Base-by-base conservation (phyloP, 1,284 basidiomycete species). In the Quambalaria eucalypti region DNA sequence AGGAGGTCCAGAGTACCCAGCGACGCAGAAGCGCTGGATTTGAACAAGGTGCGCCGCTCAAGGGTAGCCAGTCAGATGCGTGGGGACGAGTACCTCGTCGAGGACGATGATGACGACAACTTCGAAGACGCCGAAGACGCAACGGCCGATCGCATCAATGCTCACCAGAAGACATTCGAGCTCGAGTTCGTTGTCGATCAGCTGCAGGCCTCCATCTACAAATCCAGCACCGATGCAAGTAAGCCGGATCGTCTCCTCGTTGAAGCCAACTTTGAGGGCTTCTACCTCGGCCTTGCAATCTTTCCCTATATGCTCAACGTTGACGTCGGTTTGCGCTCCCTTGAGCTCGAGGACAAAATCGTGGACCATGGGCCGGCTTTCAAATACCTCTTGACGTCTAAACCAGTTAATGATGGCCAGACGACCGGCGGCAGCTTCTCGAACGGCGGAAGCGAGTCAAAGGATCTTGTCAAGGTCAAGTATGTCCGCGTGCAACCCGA, bases 141-240 rank as follows among this genome's bases (percentile, higher is more conserved):
- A 29, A 66, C 60, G 6, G 60, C 64, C 28, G 71, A 74, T 39
- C 54, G 79, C 78, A 46, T 42, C 47, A 84, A 85, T 60, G 75
- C 87, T 38, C 85, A 83, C 63, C 95, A 97, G 72, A 86, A 87
- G 68, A 82, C 83, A 1, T 90, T 98, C 65, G 88, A 96, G 77
- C 80, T 98, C 61, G 81, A 86, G 50, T 97, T 99, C 77, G 80
- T 85, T 33, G 96, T 98, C 36, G 89, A 91, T 55, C 83, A 83
- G 52, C 80, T 99, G n/a, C 82, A 87, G 52, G 90, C 87, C 0
- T 85, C 86, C 2, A 80, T 98, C 52, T 90, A 82, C 69, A 88
- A 88, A 61, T 83, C 84, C 2, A 78, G 78, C 23, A 54, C 68
- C 39, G 74, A 78, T 31, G 65, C 68, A 0, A 80, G 83, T 50